Base-by-base conservation (phyloP, 768 basidiomycete genomes). In the Dioszegia hungarica region DNA sequence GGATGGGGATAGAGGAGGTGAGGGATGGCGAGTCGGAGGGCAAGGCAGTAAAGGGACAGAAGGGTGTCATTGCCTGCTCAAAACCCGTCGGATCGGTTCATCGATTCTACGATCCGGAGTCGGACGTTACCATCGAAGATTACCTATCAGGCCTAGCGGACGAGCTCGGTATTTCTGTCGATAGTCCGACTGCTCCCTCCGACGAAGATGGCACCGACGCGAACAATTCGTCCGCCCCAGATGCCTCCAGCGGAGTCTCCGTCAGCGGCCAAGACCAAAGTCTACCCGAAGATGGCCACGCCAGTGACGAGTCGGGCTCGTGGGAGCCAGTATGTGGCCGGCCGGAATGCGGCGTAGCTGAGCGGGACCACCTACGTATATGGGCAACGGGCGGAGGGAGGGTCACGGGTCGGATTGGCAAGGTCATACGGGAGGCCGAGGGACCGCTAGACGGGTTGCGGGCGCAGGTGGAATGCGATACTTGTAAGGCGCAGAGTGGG, bases 71-170 rank as follows among this genome's bases (percentile, higher is more conserved):
- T 4, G 54, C 34, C 14, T 55, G 47, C 25, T 43, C 39, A 14
- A 50, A 58, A 36, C 33, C 43, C 24, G 6, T 24, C 12, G 36
- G 15, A 1, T 43, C 33, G 37, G 53, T 27, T 9, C 49, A 51
- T 51, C 49, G 49, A 10, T 67, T 60, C 54, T 65, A 55, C 37
- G 60, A 67, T 33, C 28, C 36, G 10, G 39, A 49, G 5, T 28
- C 28, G 6, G 66, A 67, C 47, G 19, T 55, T 25, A 38, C 63
- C n/a, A 46, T 70, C 14, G 53, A 53, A 20, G 58, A 67, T 4
- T 36, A 54, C n/a, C 8, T 62, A 17, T 25, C 39, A 14, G 43
- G 45, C n/a, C 25, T 62, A 17, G 20, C 50, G 37, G 61, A 60
- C 4, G 62, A 60, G 14, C 17, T 47, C 20, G 45, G 57, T 8